Percentiles rank a stretch among this genome's conserved stretches.
These are phyloP conservation scores for Bruguiera hainesii DNA, from an alignment of 441 rosid species.

Conservation along the genomic window DNA sequence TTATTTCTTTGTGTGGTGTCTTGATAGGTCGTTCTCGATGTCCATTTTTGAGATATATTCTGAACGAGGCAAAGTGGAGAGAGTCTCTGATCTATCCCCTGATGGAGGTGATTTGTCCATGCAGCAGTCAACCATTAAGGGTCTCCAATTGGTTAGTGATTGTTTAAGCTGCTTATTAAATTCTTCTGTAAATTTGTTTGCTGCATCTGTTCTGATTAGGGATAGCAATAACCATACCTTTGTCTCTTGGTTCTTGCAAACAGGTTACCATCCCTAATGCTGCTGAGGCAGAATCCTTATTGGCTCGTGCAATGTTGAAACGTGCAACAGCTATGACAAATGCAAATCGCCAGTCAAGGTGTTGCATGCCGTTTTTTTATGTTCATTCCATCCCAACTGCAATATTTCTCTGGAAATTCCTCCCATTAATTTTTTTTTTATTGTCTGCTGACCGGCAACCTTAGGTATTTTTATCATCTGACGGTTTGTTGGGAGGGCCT, in stretches of 20 bases:
- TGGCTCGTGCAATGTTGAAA: constrained; percentile 71
- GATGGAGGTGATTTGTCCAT: constrained; percentile 58
- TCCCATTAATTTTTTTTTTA: too few relatives aligned
- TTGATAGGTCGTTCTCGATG: constrained; percentile 54
- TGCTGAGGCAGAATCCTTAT: constrained; percentile 62
- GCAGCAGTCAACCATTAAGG: constrained; percentile 70
- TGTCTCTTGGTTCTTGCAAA: constrained; percentile 15
- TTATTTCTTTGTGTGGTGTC: constrained; percentile 5
- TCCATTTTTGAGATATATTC: constrained; percentile 85
- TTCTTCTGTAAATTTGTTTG: background rate
- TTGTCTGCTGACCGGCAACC: too few relatives aligned
- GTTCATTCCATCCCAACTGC: too few relatives aligned
- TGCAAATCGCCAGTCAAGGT: constrained; percentile 88
- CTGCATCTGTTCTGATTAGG: constrained; percentile 7
- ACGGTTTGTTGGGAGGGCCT: background rate
- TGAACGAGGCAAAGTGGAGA: constrained; percentile 80
- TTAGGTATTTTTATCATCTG: too few relatives aligned
- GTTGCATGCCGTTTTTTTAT: constrained; percentile 2
- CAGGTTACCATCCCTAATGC: constrained; percentile 54
- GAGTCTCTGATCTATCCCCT: constrained; percentile 58
- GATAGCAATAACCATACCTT: constrained; percentile 15
- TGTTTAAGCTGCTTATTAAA: background rate
- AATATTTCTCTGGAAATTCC: too few relatives aligned
- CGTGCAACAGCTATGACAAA: constrained; percentile 86
- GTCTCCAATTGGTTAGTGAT: constrained; percentile 65